phyloP scores from a whole-genome alignment of 345 rosid species.

The Odontarrhena argentea region DNA sequence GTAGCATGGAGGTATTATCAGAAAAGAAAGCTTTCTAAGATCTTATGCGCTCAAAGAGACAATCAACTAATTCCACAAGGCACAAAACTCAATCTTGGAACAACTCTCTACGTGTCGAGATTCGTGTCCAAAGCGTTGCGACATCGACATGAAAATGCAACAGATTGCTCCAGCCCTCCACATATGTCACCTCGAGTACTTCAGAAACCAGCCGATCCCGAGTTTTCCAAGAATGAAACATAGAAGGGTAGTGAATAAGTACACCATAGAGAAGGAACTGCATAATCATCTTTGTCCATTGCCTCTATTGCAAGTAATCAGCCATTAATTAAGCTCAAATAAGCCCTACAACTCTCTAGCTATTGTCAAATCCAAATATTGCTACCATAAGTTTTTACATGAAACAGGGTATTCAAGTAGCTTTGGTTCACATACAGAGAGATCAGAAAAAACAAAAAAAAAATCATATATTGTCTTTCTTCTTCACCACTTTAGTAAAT shows the following conservation, averaged over 20 bases:
- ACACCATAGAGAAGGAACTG: not conserved
- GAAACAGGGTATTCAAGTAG: constrained; percentile 6
- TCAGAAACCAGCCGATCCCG: constrained; percentile 47
- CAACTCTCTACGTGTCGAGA: constrained; percentile 47
- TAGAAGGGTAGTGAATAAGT: not conserved
- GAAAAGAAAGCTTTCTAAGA: constrained; percentile 46
- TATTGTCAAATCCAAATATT: no score
- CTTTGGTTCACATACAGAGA: constrained; percentile 1
- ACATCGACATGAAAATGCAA: constrained; percentile 18
- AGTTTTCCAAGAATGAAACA: constrained; percentile 26
- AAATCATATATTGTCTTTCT: constrained; percentile 18
- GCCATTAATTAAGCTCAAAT: no score
- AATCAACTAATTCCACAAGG: not conserved
- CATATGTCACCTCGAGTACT: constrained; percentile 40
- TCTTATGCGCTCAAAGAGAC: not conserved
- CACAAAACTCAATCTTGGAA: constrained; percentile 41
- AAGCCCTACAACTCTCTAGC: no score
- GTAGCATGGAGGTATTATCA: constrained; percentile 62
- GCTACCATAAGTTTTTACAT: not conserved
- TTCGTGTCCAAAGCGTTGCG: constrained; percentile 50
- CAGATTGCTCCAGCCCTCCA: constrained; percentile 29
- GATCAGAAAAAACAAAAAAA: not conserved
- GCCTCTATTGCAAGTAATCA: no score
- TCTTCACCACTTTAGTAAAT: constrained; percentile 10
- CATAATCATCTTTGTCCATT: no score